These are phyloP conservation scores for Brassica balearica DNA, from an alignment of 441 rosid species.

Conservation along the genomic window DNA sequence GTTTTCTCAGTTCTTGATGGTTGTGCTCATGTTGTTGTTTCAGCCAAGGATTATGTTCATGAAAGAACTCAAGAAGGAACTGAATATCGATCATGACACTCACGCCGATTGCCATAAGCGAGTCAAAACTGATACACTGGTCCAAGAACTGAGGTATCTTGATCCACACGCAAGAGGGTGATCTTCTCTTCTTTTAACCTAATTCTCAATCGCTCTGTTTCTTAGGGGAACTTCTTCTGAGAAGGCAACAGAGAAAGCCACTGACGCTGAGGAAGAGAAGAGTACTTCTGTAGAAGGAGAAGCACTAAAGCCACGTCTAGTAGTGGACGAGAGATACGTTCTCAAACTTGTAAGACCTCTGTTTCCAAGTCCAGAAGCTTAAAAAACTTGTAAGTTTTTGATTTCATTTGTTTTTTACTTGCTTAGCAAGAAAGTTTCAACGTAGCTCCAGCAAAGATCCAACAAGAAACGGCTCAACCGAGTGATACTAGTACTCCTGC, in stretches of 20 bases:
- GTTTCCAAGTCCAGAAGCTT: slow-evolving; percentile 17
- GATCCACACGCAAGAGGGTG: not conserved
- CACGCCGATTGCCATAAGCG: not conserved
- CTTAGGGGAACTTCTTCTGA: slow-evolving; percentile 4
- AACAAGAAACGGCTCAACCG: not conserved
- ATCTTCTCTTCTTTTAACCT: not conserved
- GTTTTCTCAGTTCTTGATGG: not conserved
- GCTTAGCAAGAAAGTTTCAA: slow-evolving; percentile 27
- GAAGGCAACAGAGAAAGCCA: not conserved
- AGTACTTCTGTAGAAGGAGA: not conserved
- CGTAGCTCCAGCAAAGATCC: slow-evolving; percentile 26
- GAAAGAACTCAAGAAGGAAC: slow-evolving; percentile 13
- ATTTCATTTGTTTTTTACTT: slow-evolving; percentile 5
- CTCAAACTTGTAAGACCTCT: slow-evolving; percentile 21
- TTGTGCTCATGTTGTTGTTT: slow-evolving; percentile 18
- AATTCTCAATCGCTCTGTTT: not conserved
- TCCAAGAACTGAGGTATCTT: slow-evolving; percentile 17
- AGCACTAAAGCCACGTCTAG: not conserved
- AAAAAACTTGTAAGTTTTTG: slow-evolving; percentile 22
- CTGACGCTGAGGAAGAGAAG: not conserved
- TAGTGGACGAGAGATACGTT: not conserved
- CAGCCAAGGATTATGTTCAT: slow-evolving; percentile 15
- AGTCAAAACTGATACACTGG: slow-evolving; percentile 7
- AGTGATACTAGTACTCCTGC: slow-evolving; percentile 27
- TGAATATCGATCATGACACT: not conserved